Conservation (phyloP, 2,329 filamentous ascomycete genomes). For the Penicillium sp. region DNA sequence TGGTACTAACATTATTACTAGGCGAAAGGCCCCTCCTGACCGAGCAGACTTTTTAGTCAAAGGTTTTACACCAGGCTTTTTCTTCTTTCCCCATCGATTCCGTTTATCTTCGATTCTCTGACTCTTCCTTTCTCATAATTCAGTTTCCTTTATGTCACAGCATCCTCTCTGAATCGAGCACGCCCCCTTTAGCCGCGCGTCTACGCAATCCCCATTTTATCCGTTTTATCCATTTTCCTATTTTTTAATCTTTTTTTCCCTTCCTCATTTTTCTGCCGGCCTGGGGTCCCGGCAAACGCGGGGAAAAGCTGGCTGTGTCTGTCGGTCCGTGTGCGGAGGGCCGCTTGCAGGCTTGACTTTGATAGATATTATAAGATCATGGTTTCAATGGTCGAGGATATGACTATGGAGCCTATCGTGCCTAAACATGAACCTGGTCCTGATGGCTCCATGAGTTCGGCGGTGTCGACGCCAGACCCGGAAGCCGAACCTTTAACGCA, state of each 20-base stretch:
- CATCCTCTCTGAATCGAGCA: constrained; percentile 30
- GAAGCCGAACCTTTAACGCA: constrained; percentile 41
- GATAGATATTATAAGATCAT: constrained; percentile 26
- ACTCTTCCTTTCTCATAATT: constrained; percentile 29
- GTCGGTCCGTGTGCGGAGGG: constrained; percentile 8
- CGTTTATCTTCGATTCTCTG: constrained; percentile 32
- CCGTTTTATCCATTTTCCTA: constrained; percentile 1
- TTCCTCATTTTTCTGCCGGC: constrained; percentile 1
- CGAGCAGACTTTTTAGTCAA: constrained; percentile 38
- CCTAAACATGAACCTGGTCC: constrained; percentile 18
- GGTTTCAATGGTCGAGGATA: constrained; percentile 47
- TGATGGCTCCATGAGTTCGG: constrained; percentile 44
- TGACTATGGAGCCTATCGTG: constrained; percentile 33
- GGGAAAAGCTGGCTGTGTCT: constrained; percentile 16
- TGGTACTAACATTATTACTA: too few relatives aligned
- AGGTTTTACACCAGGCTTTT: constrained; percentile 41
- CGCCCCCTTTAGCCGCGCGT: constrained; percentile 45
- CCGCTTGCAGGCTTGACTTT: constrained; percentile 7
- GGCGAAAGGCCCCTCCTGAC: constrained; percentile 14
- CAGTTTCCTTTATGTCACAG: constrained; percentile 43
- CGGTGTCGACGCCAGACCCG: constrained; percentile 47
- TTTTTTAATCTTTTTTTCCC: constrained; percentile 3
- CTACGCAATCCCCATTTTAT: constrained; percentile 22
- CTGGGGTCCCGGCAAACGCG: constrained; percentile 1
- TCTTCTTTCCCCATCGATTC: constrained; percentile 20